Conservation (phyloP, 371 early-diverging fungal genomes). For the Apophysomyces elegans region DNA sequence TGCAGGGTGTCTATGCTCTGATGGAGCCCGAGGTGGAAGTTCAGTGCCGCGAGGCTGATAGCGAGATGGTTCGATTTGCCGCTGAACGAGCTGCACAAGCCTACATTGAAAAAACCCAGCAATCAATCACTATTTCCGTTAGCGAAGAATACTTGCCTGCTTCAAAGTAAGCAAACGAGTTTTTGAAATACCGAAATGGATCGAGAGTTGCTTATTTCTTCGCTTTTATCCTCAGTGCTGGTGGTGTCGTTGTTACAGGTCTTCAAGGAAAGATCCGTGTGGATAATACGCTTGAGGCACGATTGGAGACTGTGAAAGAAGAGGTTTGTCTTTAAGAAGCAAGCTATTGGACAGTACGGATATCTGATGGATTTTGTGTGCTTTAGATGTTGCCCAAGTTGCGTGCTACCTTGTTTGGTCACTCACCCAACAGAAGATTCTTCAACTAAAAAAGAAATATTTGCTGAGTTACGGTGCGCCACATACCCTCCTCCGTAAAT, state of each 20-base stretch:
- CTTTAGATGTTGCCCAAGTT: conserved; percentile 87
- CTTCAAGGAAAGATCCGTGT: conserved; percentile 80
- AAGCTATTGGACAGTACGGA: neutral
- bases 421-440: conserved; percentile 89
- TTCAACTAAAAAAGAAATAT: conserved; percentile 69
- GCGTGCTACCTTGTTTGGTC: conserved; percentile 87
- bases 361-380: neutral
- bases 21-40: conserved; percentile 81
- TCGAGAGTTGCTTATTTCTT: neutral
- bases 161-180: conserved; percentile 31
- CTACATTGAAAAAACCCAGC: conserved; percentile 66
- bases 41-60: conserved; percentile 77
- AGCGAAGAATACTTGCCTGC: conserved; percentile 60
- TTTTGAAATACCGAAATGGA: neutral
- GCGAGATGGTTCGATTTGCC: conserved; percentile 62
- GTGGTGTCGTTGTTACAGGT: conserved; percentile 87
- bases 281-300: conserved; percentile 89
- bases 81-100: conserved; percentile 58
- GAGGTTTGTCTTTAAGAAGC: conserved; percentile 32
- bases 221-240: conserved; percentile 59
- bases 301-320: conserved; percentile 82
- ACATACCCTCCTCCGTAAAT: conserved; percentile 10
- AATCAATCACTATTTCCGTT: conserved; percentile 53
- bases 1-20: conserved; percentile 85
- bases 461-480: neutral